Evolutionary conservation across 352 stramenopile genomes (phyloP), one percentile per base, ranked within the genome.

Genomic region (Globisporangium cystogenes): DNA sequence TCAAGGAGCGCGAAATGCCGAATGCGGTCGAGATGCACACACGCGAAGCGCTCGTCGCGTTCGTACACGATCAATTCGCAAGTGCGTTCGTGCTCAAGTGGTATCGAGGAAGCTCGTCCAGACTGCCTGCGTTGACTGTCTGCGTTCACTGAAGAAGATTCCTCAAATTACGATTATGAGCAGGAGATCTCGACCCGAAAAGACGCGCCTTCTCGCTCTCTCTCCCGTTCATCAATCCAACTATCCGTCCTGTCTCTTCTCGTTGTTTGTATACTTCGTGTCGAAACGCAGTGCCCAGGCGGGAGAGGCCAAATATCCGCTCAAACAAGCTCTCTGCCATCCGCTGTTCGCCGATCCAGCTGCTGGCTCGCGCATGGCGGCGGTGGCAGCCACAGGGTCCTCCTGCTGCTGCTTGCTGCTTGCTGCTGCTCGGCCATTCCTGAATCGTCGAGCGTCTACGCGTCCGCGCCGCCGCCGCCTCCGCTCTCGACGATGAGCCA

Each of bases 401-500:
- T n/a, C n/a, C n/a, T n/a, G n/a, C n/a, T n/a, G n/a, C n/a, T 12
- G 11, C 33, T 16, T 12, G 33, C 33, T 39, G 12, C 12, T 39
- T 39, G 3, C 12, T 5, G 33, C 33, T 18, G 33, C 33, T 5
- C n/a, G n/a, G 33, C 33, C 33, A 39, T 39, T 39, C 33, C 33
- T 12, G 14, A 39, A 29, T 29, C 26, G 26, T 18, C 12, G 33
- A 39, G 33, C 33, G 33, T 39, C 11, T 12, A 39, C 18, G 33
- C 11, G 29, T 12, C 29, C 29, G 11, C 40, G 18, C 26, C 15
- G n/a, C 40, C n/a, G 0, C n/a, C 20, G 20, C n/a, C 39, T 14
- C 20, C 39, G 18, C 27, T 23, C 49, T n/a, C 23, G 23, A 51
- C 2, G 12, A 59, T 59, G 53, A 59, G 53, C 36, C 37, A 42